phyloP scores from a whole-genome alignment of 2,329 filamentous ascomycete species.

The Canariomyces notabilis region DNA sequence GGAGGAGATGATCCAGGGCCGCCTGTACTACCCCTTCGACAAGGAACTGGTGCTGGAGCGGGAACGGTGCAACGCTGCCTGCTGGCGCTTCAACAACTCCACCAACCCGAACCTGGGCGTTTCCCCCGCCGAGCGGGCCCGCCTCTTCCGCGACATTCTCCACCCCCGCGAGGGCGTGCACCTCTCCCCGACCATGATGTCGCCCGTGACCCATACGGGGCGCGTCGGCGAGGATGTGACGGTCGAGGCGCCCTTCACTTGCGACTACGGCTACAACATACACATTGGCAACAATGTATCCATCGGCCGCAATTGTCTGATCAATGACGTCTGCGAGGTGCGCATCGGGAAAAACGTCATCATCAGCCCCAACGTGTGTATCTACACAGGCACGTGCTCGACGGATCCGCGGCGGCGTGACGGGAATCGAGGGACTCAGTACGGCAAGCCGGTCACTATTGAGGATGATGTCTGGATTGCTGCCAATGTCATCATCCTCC shows the following conservation, averaged over 20 bases:
- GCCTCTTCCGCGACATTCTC: constrained; percentile 68
- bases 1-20: constrained; percentile 80
- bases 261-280: constrained; percentile 92
- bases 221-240: constrained; percentile 68
- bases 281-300: constrained; percentile 78
- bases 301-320: constrained; percentile 76
- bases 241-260: constrained; percentile 84
- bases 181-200: constrained; percentile 50
- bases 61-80: constrained; percentile 74
- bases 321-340: constrained; percentile 82
- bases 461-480: constrained; percentile 83
- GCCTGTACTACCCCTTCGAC: constrained; percentile 75
- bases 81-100: constrained; percentile 83
- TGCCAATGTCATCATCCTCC: constrained; percentile 70
- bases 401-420: constrained; percentile 69
- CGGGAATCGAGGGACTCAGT: constrained; percentile 66
- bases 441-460: constrained; percentile 68
- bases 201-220: constrained; percentile 50
- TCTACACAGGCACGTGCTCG: constrained; percentile 70
- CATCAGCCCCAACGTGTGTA: constrained; percentile 79
- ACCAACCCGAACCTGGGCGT: constrained; percentile 69
- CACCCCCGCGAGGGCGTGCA: constrained; percentile 55
- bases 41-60: constrained; percentile 75
- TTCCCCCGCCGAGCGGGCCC: constrained; percentile 60
- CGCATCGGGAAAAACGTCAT: constrained; percentile 72